A percentile compares a stretch with the other conserved stretches of the same genome.
phyloP scores from a whole-genome alignment of 1,139 yeast genomes.

The Hyphopichia fennica region DNA sequence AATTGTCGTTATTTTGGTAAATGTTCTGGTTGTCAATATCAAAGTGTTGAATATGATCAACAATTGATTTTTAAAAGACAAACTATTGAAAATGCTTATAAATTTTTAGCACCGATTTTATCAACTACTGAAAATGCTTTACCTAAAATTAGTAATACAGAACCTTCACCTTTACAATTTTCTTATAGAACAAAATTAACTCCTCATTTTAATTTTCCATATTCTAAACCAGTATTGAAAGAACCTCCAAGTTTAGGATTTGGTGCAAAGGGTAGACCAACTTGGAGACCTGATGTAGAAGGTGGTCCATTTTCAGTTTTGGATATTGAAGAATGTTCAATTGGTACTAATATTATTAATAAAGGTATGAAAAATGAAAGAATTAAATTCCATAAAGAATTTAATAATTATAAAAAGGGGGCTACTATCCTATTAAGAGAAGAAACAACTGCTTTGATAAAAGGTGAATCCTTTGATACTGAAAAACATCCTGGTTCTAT shows the following conservation, averaged over 20 bases:
- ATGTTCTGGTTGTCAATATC: conserved; percentile 89
- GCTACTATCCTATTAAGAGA: conserved; percentile 88
- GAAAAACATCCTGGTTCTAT: conserved; percentile 40
- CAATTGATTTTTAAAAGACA: conserved; percentile 72
- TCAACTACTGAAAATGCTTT: conserved; percentile 33
- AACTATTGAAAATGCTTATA: conserved; percentile 81
- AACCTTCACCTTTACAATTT: conserved; percentile 76
- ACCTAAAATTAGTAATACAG: conserved; percentile 66
- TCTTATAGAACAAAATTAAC: conserved; percentile 89
- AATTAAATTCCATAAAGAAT: conserved; percentile 47
- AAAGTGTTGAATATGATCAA: conserved; percentile 67
- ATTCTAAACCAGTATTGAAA: conserved; percentile 39
- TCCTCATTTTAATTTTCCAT: conserved; percentile 92
- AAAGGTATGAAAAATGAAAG: conserved; percentile 76
- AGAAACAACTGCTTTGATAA: conserved; percentile 50
- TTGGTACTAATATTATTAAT: conserved; percentile 81
- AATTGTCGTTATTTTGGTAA: conserved; percentile 47
- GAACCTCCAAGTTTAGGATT: conserved; percentile 79
- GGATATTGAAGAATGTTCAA: conserved; percentile 91
- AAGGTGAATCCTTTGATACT: conserved; percentile 16
- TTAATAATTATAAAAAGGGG: conserved; percentile 67
- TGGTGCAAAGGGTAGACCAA: conserved; percentile 78
- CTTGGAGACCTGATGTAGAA: conserved; percentile 54
- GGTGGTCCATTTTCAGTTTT: conserved; percentile 58
- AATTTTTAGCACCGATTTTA: conserved; percentile 62